Percentiles rank a stretch among this genome's conserved stretches.
These are phyloP conservation scores for Lenzites betulinus DNA, from an alignment of 768 basidiomycete species.

Conservation along the genomic window DNA sequence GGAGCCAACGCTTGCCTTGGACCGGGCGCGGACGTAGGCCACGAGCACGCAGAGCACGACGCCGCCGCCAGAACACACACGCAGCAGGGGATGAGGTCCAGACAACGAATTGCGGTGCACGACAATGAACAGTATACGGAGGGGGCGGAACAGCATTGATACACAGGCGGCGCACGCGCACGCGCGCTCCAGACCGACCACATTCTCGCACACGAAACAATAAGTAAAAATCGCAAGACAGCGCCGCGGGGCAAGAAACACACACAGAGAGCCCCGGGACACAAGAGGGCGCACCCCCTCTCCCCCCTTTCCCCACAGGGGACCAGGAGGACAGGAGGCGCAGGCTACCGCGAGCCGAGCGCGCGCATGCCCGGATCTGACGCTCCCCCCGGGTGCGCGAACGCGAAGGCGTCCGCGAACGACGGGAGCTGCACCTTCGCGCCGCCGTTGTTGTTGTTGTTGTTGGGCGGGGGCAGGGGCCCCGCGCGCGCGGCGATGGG, in stretches of 20 bases:
- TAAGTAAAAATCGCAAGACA: too few relatives aligned
- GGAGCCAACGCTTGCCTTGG: too few relatives aligned
- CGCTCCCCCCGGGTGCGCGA: too few relatives aligned
- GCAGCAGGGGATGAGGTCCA: neutral
- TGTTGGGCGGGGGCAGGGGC: constrained; percentile 1
- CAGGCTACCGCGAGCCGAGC: constrained; percentile 13
- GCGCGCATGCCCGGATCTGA: constrained; percentile 10
- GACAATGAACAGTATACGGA: constrained; percentile 3
- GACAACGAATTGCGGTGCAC: neutral
- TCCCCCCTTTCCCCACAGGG: constrained; percentile 23
- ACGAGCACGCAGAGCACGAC: too few relatives aligned
- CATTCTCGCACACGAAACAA: too few relatives aligned
- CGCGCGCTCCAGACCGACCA: too few relatives aligned
- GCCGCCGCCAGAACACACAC: neutral
- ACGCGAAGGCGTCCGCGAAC: constrained; percentile 15
- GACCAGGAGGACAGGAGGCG: constrained; percentile 23
- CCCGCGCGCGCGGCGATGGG: neutral
- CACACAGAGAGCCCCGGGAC: constrained; percentile 2
- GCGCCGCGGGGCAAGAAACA: too few relatives aligned
- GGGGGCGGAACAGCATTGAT: neutral
- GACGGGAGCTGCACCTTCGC: constrained; percentile 5
- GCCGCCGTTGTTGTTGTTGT: neutral
- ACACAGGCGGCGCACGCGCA: neutral
- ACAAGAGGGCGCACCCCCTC: constrained; percentile 13
- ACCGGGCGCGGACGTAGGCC: neutral